These are phyloP conservation scores for Moesziomyces antarcticus DNA, from an alignment of 1,284 basidiomycete genomes.

Conservation along the genomic window DNA sequence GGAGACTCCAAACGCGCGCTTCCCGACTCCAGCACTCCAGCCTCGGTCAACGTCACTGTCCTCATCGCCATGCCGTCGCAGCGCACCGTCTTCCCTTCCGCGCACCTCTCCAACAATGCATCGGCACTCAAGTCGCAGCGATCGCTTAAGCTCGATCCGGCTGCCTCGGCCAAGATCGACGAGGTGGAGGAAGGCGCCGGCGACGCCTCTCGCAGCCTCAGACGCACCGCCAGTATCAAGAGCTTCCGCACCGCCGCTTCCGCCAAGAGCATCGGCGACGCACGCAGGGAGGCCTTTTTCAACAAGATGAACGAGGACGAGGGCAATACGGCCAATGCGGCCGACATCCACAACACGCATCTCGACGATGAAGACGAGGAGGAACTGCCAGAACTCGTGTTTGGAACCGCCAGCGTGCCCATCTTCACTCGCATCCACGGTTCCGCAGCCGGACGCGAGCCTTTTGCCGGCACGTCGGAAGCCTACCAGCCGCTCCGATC, in stretches of 20 bases:
- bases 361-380: constrained; percentile 60
- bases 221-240: constrained; percentile 52
- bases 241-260: constrained; percentile 52
- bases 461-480: constrained; percentile 25
- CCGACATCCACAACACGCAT: constrained; percentile 11
- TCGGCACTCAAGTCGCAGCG: constrained; percentile 26
- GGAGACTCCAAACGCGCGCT: constrained; percentile 3
- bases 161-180: constrained; percentile 34
- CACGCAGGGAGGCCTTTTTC: constrained; percentile 58
- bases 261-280: constrained; percentile 51
- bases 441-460: constrained; percentile 11
- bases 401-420: constrained; percentile 64
- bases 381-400: constrained; percentile 61
- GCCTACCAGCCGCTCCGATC: constrained; percentile 37
- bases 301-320: constrained; percentile 37
- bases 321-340: constrained; percentile 8
- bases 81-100: constrained; percentile 53
- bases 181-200: constrained; percentile 44
- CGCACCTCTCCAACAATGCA: constrained; percentile 9
- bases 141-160: constrained; percentile 21
- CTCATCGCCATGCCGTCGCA: constrained; percentile 62
- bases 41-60: constrained; percentile 59
- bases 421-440: constrained; percentile 39
- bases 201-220: constrained; percentile 29
- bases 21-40: constrained; percentile 32